phyloP scores from a whole-genome alignment of 129 eudicot genomes.

The Tagetes patula region DNA sequence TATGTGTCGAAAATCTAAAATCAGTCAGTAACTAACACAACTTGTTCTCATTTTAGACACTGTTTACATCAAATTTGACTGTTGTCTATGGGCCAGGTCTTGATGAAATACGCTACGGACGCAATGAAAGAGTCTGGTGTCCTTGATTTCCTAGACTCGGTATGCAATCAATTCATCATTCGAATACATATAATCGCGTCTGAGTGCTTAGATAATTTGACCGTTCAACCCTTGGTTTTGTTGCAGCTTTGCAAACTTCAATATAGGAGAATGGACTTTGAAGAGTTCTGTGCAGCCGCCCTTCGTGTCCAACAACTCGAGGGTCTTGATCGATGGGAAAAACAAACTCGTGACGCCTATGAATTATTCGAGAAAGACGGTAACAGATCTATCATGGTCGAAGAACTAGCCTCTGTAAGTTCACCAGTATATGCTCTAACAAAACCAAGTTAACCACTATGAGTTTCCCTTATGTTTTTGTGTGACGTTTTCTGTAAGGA shows the following conservation, averaged over 20 bases:
- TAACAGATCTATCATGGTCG: constrained; percentile 32
- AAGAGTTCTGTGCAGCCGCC: constrained; percentile 42
- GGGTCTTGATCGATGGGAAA: constrained; percentile 33
- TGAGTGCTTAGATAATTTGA: not conserved
- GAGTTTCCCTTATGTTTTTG: not conserved
- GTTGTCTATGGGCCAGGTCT: constrained; percentile 21
- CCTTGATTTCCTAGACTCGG: constrained; percentile 36
- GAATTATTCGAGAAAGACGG: constrained; percentile 37
- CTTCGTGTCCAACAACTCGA: constrained; percentile 38
- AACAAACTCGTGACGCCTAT: constrained; percentile 30
- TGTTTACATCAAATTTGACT: not conserved
- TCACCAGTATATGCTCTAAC: not conserved
- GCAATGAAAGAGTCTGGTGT: constrained; percentile 37
- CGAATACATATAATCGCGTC: not conserved
- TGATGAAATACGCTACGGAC: constrained; percentile 29
- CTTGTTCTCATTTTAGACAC: not conserved
- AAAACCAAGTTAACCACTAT: not conserved
- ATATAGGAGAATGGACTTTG: constrained; percentile 38
- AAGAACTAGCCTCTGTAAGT: constrained; percentile 45
- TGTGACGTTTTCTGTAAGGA: constrained; percentile 11
- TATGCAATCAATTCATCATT: not conserved
- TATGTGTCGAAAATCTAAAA: constrained; percentile 30
- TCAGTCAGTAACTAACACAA: constrained; percentile 22
- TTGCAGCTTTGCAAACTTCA: constrained; percentile 34
- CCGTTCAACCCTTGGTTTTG: constrained; percentile 6